phyloP scores from a whole-genome alignment of 495 filamentous ascomycete genomes.

The Hypoxylon fuscum region DNA sequence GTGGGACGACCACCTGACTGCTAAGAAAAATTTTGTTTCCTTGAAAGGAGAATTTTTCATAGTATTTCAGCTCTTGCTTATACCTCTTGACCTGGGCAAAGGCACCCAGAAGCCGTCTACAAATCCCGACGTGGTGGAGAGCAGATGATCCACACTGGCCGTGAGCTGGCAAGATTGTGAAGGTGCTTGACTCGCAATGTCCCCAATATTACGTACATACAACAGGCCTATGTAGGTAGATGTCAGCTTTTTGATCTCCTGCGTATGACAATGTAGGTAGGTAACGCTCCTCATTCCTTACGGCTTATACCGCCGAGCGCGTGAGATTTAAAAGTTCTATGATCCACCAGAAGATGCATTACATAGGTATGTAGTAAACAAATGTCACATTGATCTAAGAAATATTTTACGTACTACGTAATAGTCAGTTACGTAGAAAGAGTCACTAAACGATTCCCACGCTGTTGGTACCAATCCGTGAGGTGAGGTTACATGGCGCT shows the following conservation, averaged over 20 bases:
- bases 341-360: constrained; percentile 14
- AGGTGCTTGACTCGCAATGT: constrained; percentile 26
- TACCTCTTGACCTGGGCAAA: constrained; percentile 15
- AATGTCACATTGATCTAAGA: background rate
- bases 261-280: background rate
- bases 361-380: too few species aligned
- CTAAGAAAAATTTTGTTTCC: constrained; percentile 27
- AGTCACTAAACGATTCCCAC: constrained; percentile 16
- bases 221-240: background rate
- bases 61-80: constrained; percentile 15
- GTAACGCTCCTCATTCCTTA: background rate
- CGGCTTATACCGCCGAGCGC: background rate
- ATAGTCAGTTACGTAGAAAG: constrained; percentile 6
- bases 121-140: constrained; percentile 37
- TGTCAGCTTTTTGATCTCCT: background rate
- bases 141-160: constrained; percentile 31
- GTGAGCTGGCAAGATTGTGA: constrained; percentile 29
- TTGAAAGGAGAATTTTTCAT: constrained; percentile 12
- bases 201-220: constrained; percentile 29
- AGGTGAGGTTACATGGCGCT: constrained; percentile 15
- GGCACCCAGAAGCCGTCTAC: constrained; percentile 19
- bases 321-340: constrained; percentile 10
- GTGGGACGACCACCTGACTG: constrained; percentile 37
- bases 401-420: background rate
- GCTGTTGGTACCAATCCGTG: constrained; percentile 25